Evolutionary conservation across 768 basidiomycete genomes (phyloP), one percentile per base, ranked within the genome.

Genomic region (Suillus spraguei): DNA sequence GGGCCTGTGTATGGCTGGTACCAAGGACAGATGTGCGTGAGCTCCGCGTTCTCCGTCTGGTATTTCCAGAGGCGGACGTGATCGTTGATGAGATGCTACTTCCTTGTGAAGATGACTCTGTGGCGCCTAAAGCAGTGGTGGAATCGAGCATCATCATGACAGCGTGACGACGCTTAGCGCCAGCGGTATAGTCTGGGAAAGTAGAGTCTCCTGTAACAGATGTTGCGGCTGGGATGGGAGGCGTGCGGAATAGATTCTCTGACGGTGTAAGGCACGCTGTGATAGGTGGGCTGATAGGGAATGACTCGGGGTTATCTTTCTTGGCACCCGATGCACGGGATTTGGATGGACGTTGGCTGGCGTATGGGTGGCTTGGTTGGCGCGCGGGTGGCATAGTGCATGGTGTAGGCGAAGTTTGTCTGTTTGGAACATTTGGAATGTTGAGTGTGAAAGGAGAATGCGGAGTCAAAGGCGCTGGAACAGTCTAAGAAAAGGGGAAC

Each of bases 61-160:
- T 69, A 28, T 76, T 76, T 39, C 70, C 75, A 7, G 74, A 72
- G 60, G 64, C 42, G 32, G 74, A 64, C 47, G 63, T 64, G 20
- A 66, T 49, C 46, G 67, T 66, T 60, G 53, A 71, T 53, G 71
- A 68, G 49, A 70, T 61, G 61, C 61, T 70, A 41, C 76, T 76
- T 20, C 79, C 71, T 16, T 80, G 74, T 2, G 80, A 68, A 42
- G 73, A 70, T n/a, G 78, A 71, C 1, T 75, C 68, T 17, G 80
- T 75, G 28, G 79, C 69, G 33, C 78, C 77, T 0, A 81, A 66
- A 14, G 82, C 66, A 4, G 82, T 68, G 17, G 80, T 69, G 0
- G 87, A 78, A 67, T 91, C 90, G 4, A 89, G 81, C 82, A 88
- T 85, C 83, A 90, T 87, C 87, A 92, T 90, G 69, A 89, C 82